Conservation (phyloP, 2,329 filamentous ascomycete species). For the Apiospora koreana region DNA sequence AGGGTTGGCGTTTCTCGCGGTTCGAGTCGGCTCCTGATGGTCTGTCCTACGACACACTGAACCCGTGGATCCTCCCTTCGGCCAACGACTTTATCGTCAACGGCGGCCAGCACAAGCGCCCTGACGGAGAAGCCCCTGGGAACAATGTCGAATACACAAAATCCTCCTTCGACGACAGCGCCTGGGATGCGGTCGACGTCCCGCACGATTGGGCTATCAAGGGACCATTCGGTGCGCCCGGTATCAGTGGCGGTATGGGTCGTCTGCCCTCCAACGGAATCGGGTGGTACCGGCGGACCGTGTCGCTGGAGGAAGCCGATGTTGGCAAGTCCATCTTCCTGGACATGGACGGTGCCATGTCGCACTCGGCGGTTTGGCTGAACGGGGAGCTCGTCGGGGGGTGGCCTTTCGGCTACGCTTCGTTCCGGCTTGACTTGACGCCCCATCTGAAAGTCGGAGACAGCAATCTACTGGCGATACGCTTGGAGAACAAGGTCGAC, state of each 20-base stretch:
- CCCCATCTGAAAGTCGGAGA: slow-evolving; percentile 36
- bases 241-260: slow-evolving; percentile 40
- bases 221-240: slow-evolving; percentile 38
- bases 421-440: slow-evolving; percentile 52
- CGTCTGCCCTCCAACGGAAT: slow-evolving; percentile 53
- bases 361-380: slow-evolving; percentile 53
- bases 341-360: slow-evolving; percentile 51
- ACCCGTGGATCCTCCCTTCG: slow-evolving; percentile 34
- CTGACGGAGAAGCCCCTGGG: slow-evolving; percentile 25
- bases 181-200: slow-evolving; percentile 40
- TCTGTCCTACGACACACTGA: slow-evolving; percentile 34
- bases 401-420: slow-evolving; percentile 53
- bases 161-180: slow-evolving; percentile 27
- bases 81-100: slow-evolving; percentile 32
- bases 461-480: slow-evolving; percentile 48
- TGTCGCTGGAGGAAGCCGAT: slow-evolving; percentile 27
- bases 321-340: slow-evolving; percentile 24
- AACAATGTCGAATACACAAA: slow-evolving; percentile 29
- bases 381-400: slow-evolving; percentile 51
- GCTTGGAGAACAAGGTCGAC: slow-evolving; percentile 49
- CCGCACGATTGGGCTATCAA: slow-evolving; percentile 48
- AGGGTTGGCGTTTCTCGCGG: slow-evolving; percentile 35
- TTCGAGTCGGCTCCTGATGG: slow-evolving; percentile 36
- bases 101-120: slow-evolving; percentile 26
- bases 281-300: slow-evolving; percentile 49